Evolutionary conservation across 305 asterid species (phyloP), one percentile per base, ranked within the genome.

Genomic region (Caryopteris hybrid): DNA sequence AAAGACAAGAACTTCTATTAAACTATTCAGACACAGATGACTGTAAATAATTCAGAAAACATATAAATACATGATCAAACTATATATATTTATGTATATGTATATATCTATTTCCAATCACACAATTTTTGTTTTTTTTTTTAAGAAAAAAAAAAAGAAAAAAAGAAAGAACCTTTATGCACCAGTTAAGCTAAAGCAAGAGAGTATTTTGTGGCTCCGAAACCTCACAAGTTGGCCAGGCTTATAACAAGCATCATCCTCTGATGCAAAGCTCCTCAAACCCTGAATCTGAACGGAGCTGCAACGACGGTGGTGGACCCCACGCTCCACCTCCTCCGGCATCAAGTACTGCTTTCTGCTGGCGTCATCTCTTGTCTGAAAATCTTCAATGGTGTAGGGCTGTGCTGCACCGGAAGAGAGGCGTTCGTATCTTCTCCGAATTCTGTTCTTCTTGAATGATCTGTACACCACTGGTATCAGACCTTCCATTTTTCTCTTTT

Each of bases 381-480:
- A 83, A 34, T 77, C 85, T 27, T 68, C 64, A 42, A 43, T 52
- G 59, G 63, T 76, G 74, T 66, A 70, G 53, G 78, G 18, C 17
- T 67, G 69, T 5, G 80, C 39, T 25, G 73, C 64, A 8, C 69
- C 76, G 4, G 88, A 64, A 13, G 91, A 83, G 43, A 88, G 86
- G 60, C 78, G 70, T 60, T 88, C 78, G 61, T 88, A 88, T 38
- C 60, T 71, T 10, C 81, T 72, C 46, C 85, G 84, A 59, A 29
- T 68, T 75, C 25, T 80, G 60, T 23, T 81, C 75, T 64, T 83
- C 83, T 75, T 77, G 67, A 88, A 64, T 18, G 84, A 83, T 73
- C 47, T 79, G 82, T 53, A 84, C 2, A 86, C 85, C 76, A 83
- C 74, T 5, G 96, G 96, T 61, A 88, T 75, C 2, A 86, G 74